Evolutionary conservation across 1,139 yeast genomes (phyloP).

Genomic region (Magnusiomyces tetraspermus): DNA sequence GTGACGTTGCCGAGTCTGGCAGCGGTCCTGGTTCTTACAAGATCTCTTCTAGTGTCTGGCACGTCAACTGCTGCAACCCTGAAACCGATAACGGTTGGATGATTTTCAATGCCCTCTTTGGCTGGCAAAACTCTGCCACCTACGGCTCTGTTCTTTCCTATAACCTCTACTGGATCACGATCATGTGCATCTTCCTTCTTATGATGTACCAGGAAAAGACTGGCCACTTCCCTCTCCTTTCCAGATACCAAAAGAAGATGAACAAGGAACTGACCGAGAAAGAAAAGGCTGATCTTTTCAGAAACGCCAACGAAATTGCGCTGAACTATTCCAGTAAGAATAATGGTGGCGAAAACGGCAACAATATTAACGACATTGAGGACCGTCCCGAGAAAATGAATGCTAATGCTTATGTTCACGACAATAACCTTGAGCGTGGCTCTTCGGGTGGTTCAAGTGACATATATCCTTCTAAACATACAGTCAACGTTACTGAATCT

Average conservation of each 20-base stretch:
- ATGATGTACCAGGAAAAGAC: conserved; percentile 50
- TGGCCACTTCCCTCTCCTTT: conserved; percentile 27
- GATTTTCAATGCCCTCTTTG: conserved; percentile 79
- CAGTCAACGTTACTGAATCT: too few species aligned
- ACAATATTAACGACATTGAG: too few species aligned
- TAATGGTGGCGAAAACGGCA: neutral
- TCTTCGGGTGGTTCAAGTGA: too few species aligned
- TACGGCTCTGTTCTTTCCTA: conserved; percentile 83
- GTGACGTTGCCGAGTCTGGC: conserved; percentile 83
- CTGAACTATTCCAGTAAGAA: conserved; percentile 8
- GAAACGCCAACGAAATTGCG: conserved; percentile 26
- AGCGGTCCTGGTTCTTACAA: conserved; percentile 94
- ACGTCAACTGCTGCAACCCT: conserved; percentile 94
- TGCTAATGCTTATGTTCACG: too few species aligned
- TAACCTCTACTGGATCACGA: conserved; percentile 61
- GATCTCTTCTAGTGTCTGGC: conserved; percentile 75
- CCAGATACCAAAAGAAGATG: conserved; percentile 21
- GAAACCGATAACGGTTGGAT: conserved; percentile 88
- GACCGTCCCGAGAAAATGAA: too few species aligned
- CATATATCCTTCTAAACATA: too few species aligned
- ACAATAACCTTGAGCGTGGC: too few species aligned
- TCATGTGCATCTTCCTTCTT: conserved; percentile 44
- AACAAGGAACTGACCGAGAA: conserved; percentile 20
- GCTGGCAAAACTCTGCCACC: conserved; percentile 95
- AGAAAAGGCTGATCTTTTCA: conserved; percentile 28